A percentile compares a stretch with the other conserved stretches of the same genome.
Evolutionary conservation across 345 rosid species (phyloP).

Genomic region (Psidium friedrichsthalianum): DNA sequence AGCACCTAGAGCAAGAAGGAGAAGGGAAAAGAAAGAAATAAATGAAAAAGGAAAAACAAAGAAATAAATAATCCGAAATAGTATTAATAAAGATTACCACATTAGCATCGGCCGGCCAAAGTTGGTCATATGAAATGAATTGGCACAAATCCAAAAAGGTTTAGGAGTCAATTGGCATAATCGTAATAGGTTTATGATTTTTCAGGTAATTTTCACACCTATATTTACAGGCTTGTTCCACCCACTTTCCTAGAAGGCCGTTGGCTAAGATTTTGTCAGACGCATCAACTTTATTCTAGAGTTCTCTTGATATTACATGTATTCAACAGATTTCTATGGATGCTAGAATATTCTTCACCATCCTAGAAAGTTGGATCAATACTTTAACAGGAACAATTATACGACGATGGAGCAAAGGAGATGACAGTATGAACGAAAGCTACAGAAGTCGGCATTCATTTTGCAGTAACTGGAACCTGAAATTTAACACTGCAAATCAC

Average conservation of each 20-base stretch:
- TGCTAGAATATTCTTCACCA: neutral
- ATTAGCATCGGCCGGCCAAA: too few relatives aligned
- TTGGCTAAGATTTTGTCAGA: neutral
- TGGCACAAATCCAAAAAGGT: too few relatives aligned
- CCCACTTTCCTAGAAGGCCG: neutral
- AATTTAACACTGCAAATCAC: neutral
- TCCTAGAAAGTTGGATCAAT: neutral
- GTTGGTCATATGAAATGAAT: too few relatives aligned
- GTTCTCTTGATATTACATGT: neutral
- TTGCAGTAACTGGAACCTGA: neutral
- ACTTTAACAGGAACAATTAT: neutral
- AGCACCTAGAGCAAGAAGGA: too few relatives aligned
- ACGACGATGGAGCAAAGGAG: neutral
- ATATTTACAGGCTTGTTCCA: neutral
- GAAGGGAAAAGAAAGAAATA: too few relatives aligned
- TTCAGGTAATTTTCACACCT: too few relatives aligned
- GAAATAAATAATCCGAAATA: too few relatives aligned
- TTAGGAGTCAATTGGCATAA: too few relatives aligned
- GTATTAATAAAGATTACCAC: too few relatives aligned
- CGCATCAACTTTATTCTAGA: neutral
- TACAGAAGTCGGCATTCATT: neutral
- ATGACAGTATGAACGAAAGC: neutral
- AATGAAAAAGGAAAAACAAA: too few relatives aligned
- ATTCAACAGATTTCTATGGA: neutral
- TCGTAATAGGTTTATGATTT: too few relatives aligned